phyloP scores from a whole-genome alignment of 2,329 filamentous ascomycete genomes.

The Hypoxylon sp. region DNA sequence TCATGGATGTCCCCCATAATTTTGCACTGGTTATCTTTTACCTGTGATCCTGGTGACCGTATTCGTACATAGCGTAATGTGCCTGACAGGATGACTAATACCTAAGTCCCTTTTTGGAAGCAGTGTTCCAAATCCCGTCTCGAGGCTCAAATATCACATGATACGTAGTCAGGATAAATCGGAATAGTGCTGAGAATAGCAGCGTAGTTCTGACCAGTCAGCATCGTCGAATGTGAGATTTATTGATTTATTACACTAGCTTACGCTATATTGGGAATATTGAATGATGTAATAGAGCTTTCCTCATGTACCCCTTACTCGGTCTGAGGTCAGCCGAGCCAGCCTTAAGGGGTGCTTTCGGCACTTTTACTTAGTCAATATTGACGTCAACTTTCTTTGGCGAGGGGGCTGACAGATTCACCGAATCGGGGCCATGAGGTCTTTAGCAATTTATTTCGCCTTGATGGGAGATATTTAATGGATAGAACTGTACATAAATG shows the following conservation, averaged over 20 bases:
- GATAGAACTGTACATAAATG: not conserved
- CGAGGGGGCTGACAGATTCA: slow-evolving; percentile 20
- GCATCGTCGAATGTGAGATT: slow-evolving; percentile 16
- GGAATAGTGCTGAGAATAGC: slow-evolving; percentile 14
- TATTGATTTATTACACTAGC: slow-evolving; percentile 3
- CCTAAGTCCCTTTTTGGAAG: not conserved
- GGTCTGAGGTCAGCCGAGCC: slow-evolving; percentile 28
- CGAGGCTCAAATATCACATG: not conserved
- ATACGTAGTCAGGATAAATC: not conserved
- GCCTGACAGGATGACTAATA: not conserved
- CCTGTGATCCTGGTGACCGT: not conserved
- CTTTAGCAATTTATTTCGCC: not conserved
- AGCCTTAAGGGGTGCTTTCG: not conserved
- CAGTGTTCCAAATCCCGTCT: not conserved
- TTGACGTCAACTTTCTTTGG: slow-evolving; percentile 4
- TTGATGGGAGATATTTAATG: not conserved
- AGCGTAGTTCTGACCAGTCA: slow-evolving; percentile 14
- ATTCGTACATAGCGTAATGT: not conserved
- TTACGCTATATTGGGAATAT: slow-evolving; percentile 6
- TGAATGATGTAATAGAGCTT: slow-evolving; percentile 2
- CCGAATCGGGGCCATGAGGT: not conserved
- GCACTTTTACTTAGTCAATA: slow-evolving; percentile 22
- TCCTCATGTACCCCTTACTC: not conserved
- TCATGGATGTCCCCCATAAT: not conserved
- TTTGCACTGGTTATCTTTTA: not conserved